Evolutionary conservation across 345 rosid genomes (phyloP).

Genomic region (Hypericum perforatum): DNA sequence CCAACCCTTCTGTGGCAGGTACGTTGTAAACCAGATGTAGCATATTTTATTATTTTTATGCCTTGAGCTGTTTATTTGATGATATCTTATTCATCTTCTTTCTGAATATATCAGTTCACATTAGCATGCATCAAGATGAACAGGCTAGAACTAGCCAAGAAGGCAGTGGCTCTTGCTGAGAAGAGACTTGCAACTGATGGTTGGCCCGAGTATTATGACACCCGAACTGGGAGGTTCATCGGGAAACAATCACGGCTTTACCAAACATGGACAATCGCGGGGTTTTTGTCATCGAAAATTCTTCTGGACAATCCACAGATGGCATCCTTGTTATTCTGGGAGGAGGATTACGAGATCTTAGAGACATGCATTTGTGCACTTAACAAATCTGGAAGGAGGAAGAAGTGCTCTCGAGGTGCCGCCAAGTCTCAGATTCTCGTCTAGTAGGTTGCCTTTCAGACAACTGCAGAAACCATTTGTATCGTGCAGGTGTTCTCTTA

Average conservation of each 20-base stretch:
- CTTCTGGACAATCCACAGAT: slow-evolving; percentile 67
- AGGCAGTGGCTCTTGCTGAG: slow-evolving; percentile 73
- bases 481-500: slow-evolving; percentile 27
- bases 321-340: slow-evolving; percentile 79
- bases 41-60: background rate
- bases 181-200: slow-evolving; percentile 58
- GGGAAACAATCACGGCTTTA: slow-evolving; percentile 84
- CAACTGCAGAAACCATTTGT: slow-evolving; percentile 1
- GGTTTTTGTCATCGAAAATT: slow-evolving; percentile 71
- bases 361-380: slow-evolving; percentile 86
- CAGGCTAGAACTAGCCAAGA: slow-evolving; percentile 60
- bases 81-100: background rate
- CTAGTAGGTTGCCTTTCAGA: slow-evolving; percentile 20
- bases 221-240: slow-evolving; percentile 71
- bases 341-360: slow-evolving; percentile 87
- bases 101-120: slow-evolving; percentile 52
- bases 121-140: slow-evolving; percentile 97
- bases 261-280: slow-evolving; percentile 94
- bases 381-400: slow-evolving; percentile 69
- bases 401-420: slow-evolving; percentile 81
- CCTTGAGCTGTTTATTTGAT: background rate
- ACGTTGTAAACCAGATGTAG: slow-evolving; percentile 1
- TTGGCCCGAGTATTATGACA: slow-evolving; percentile 96
- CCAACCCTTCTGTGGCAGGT: slow-evolving; percentile 99
- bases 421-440: slow-evolving; percentile 88